phyloP scores from a whole-genome alignment of 2,329 filamentous ascomycete species.

The Biscogniauxia marginata region DNA sequence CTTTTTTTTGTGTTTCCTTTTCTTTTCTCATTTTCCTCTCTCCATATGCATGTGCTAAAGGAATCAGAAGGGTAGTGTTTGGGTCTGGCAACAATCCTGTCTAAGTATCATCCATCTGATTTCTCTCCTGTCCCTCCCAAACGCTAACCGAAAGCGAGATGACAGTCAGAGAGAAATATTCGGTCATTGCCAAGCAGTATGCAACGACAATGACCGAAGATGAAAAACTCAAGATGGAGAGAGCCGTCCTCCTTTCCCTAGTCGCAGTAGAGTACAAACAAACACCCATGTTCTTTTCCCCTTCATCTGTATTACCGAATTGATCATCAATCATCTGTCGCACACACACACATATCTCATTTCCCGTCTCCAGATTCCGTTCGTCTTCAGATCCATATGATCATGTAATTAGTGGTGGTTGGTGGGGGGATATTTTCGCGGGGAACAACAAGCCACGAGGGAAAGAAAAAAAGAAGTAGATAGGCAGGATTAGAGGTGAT shows the following conservation, averaged over 20 bases:
- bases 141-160: not conserved
- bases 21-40: not conserved
- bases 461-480: not conserved
- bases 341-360: not conserved
- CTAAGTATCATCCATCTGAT: not conserved
- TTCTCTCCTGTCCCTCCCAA: not conserved
- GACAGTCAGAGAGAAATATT: not conserved
- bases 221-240: not conserved
- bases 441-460: not conserved
- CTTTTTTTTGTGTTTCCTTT: not conserved
- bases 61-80: not conserved
- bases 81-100: not conserved
- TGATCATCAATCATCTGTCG: not conserved
- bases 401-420: not conserved
- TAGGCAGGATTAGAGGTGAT: not conserved
- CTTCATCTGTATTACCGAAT: not conserved
- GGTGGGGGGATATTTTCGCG: not conserved
- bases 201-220: not conserved
- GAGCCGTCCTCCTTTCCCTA: not conserved
- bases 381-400: too few relatives aligned
- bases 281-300: not conserved
- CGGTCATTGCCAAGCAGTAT: not conserved
- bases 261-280: not conserved
- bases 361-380: not conserved
- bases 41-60: not conserved